These are phyloP conservation scores for Lactarius indigo DNA, from an alignment of 768 basidiomycete species.

Conservation along the genomic window DNA sequence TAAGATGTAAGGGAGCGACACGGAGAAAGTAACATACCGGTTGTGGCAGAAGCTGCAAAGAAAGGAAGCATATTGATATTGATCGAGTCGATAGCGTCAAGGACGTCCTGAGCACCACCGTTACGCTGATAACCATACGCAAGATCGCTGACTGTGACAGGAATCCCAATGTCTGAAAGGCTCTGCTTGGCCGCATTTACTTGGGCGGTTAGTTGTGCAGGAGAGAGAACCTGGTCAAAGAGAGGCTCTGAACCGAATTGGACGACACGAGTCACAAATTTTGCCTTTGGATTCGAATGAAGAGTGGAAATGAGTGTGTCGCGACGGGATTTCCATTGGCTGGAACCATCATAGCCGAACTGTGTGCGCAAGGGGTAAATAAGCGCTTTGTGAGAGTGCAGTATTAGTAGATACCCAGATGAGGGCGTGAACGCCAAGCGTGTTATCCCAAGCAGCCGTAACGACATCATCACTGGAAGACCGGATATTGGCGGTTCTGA, in stretches of 20 bases:
- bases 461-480: conserved; percentile 51
- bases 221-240: conserved; percentile 51
- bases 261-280: conserved; percentile 59
- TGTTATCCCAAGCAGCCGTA: conserved; percentile 62
- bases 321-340: conserved; percentile 29
- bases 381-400: background rate
- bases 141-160: conserved; percentile 52
- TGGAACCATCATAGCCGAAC: conserved; percentile 30
- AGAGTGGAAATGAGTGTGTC: conserved; percentile 30
- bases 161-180: conserved; percentile 49
- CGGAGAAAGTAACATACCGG: conserved; percentile 37
- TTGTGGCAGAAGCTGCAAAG: conserved; percentile 54
- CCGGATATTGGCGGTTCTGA: background rate
- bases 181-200: conserved; percentile 46
- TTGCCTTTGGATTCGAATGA: conserved; percentile 38
- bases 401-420: conserved; percentile 53
- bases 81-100: conserved; percentile 58
- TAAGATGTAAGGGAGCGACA: background rate
- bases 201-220: conserved; percentile 46
- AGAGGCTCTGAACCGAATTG: conserved; percentile 74
- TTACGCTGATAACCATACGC: conserved; percentile 42
- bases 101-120: conserved; percentile 49
- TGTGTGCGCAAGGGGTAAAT: conserved; percentile 3
- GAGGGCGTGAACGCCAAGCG: conserved; percentile 64
- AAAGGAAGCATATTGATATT: conserved; percentile 70